Evolutionary conservation across 176 grass and related monocot species (phyloP).

Genomic region (Alopecurus myosuroides): DNA sequence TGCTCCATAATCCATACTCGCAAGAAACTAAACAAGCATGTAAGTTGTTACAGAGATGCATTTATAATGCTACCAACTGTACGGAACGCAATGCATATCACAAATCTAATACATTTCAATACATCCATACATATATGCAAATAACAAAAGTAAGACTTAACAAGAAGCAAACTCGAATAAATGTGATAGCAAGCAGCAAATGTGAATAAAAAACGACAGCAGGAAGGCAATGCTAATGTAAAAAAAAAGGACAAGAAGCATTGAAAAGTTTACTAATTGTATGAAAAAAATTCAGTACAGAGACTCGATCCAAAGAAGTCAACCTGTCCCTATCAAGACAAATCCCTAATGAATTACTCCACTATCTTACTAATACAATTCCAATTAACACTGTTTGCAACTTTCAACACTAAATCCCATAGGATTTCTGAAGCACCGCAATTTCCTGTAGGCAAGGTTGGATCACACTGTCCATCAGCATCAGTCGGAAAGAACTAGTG

Average conservation of each 20-base stretch:
- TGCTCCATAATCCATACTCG: not conserved
- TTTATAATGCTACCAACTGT: not conserved
- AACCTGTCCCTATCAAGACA: not conserved
- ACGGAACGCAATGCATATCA: not conserved
- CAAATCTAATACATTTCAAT: not conserved
- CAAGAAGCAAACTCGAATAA: not conserved
- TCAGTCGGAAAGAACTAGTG: not conserved
- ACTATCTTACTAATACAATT: not conserved
- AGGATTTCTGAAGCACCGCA: not conserved
- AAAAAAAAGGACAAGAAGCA: not conserved
- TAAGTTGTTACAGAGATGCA: not conserved
- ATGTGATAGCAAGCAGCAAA: not conserved
- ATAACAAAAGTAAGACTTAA: not conserved
- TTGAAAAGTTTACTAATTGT: not conserved
- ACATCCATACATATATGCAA: not conserved
- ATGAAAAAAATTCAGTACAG: not conserved
- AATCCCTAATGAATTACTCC: not conserved
- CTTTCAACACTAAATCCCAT: not conserved
- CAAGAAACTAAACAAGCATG: slow-evolving; percentile 2
- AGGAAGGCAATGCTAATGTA: not conserved
- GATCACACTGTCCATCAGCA: not conserved
- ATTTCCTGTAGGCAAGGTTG: not conserved
- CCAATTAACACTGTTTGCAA: not conserved
- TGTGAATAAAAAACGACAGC: not conserved
- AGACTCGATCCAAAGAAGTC: not conserved